phyloP scores from a whole-genome alignment of 23 red algal genomes.

The Chondrus crispus region DNA sequence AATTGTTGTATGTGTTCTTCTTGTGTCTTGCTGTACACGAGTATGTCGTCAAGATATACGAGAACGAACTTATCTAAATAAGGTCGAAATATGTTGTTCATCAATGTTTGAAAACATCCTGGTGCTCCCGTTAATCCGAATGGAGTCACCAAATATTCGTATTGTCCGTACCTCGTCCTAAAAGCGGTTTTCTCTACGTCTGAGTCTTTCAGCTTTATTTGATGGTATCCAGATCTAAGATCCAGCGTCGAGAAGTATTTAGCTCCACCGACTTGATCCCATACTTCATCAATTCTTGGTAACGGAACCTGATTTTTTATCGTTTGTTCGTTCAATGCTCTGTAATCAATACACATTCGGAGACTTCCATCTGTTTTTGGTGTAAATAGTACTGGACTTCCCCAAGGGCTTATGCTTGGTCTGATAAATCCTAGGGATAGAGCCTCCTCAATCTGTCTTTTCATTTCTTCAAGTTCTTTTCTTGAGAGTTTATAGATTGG shows the following conservation, averaged over 20 bases:
- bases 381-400: conserved; percentile 1
- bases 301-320: conserved; percentile 13
- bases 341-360: conserved; percentile 21
- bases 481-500: background rate
- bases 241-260: background rate
- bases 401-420: conserved; percentile 23
- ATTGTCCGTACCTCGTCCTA: background rate
- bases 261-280: background rate
- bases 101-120: background rate
- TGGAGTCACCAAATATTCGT: background rate
- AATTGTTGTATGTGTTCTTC: conserved; percentile 20
- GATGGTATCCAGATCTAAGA: background rate
- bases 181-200: background rate
- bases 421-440: background rate
- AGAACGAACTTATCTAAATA: background rate
- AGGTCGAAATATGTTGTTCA: background rate
- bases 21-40: background rate
- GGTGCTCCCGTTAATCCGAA: background rate
- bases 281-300: conserved; percentile 18
- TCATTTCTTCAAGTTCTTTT: background rate
- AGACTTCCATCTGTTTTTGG: background rate
- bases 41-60: conserved; percentile 28
- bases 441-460: background rate
- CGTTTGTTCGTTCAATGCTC: conserved; percentile 14
- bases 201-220: background rate